Conservation (phyloP, 441 rosid genomes). For the Rhodomyrtus psidioides region DNA sequence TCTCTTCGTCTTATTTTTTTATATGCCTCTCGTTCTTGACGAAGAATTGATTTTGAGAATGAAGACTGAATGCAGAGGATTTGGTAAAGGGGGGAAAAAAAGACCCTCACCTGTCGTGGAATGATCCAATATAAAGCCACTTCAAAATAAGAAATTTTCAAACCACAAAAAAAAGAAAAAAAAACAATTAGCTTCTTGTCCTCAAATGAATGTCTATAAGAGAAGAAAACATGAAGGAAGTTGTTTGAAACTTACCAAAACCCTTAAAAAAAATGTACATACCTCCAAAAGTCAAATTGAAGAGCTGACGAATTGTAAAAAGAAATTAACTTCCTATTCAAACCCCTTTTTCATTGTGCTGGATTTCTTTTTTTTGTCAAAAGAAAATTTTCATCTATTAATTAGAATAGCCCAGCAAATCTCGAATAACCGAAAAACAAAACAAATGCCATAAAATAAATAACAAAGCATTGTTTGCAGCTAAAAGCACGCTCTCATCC, state of each 20-base stretch:
- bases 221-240: neutral
- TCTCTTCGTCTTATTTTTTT: neutral
- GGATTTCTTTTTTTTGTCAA: too few relatives aligned
- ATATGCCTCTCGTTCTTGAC: neutral
- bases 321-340: neutral
- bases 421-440: too few relatives aligned
- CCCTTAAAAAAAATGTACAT: neutral
- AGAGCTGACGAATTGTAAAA: neutral
- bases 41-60: neutral
- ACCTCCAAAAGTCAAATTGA: neutral
- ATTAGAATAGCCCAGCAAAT: too few relatives aligned
- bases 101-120: neutral
- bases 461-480: too few relatives aligned
- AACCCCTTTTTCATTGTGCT: too few relatives aligned
- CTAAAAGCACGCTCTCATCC: too few relatives aligned
- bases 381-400: too few relatives aligned
- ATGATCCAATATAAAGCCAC: neutral
- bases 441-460: too few relatives aligned
- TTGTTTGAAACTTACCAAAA: neutral
- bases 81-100: neutral
- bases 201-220: neutral
- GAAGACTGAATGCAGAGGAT: neutral
- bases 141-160: neutral
- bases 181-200: neutral
- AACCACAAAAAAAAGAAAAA: neutral